Conservation (phyloP, 768 basidiomycete genomes). For the Pluteus cervinus region DNA sequence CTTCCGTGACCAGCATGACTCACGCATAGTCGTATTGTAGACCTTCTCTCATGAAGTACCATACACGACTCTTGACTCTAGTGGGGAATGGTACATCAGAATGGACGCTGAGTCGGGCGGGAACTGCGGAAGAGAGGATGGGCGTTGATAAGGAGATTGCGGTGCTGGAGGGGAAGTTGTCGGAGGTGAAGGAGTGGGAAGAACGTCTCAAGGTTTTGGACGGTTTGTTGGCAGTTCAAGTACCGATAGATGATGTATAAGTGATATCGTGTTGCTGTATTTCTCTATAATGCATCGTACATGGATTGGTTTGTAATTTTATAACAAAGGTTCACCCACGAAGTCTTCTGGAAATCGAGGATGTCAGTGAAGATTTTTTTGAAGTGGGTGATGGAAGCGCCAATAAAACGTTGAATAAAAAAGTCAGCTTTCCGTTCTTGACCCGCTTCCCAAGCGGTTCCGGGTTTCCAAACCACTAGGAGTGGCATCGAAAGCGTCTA, state of each 20-base stretch:
- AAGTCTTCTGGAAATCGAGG: too few relatives aligned
- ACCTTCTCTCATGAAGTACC: conserved; percentile 84
- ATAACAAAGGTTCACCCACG: too few relatives aligned
- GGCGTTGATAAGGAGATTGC: conserved; percentile 73
- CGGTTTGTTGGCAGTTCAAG: conserved; percentile 42
- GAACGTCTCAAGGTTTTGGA: conserved; percentile 58
- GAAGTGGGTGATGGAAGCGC: too few relatives aligned
- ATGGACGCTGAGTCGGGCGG: conserved; percentile 69
- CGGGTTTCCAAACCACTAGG: too few relatives aligned
- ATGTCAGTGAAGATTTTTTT: too few relatives aligned
- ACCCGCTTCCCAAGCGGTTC: too few relatives aligned
- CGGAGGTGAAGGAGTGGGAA: conserved; percentile 74
- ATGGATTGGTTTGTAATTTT: too few relatives aligned
- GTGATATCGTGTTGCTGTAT: too few relatives aligned
- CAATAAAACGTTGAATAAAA: too few relatives aligned
- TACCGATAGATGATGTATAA: conserved; percentile 11
- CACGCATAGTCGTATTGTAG: conserved; percentile 26
- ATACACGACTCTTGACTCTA: conserved; percentile 79
- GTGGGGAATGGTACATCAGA: conserved; percentile 62
- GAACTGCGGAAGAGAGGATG: conserved; percentile 69
- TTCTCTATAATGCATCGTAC: too few relatives aligned
- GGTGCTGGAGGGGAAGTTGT: conserved; percentile 56
- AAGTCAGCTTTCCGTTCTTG: too few relatives aligned
- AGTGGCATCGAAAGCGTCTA: too few relatives aligned
- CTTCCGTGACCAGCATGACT: conserved; percentile 1